Evolutionary conservation across 2,329 filamentous ascomycete genomes (phyloP).

Genomic region (Ophiostoma novo-ulmi): DNA sequence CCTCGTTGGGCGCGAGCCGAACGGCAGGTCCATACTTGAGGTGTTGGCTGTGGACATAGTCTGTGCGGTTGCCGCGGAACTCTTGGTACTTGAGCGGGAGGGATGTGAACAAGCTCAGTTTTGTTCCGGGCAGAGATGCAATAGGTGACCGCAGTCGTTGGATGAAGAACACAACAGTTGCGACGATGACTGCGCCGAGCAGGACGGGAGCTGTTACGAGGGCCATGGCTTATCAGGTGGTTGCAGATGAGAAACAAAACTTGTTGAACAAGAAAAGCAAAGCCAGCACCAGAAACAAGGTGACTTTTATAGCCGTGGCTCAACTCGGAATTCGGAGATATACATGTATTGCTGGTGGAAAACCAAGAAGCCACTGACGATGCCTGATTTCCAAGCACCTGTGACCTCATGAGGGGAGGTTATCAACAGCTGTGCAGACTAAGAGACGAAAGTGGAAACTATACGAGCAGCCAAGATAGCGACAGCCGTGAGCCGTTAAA

Average conservation of each 20-base stretch:
- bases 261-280: neutral
- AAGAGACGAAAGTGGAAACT: neutral
- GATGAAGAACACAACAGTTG: slow-evolving; percentile 15
- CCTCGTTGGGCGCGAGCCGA: slow-evolving; percentile 53
- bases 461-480: neutral
- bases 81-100: slow-evolving; percentile 52
- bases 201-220: slow-evolving; percentile 12
- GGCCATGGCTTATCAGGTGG: slow-evolving; percentile 1
- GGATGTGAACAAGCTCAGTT: slow-evolving; percentile 46
- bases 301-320: neutral
- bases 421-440: neutral
- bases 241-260: neutral
- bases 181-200: slow-evolving; percentile 9
- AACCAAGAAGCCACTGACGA: neutral
- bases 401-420: neutral
- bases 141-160: slow-evolving; percentile 35
- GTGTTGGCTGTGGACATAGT: slow-evolving; percentile 54
- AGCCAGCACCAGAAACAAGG: neutral
- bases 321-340: neutral
- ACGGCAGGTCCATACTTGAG: slow-evolving; percentile 51
- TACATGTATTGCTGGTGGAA: neutral
- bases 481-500: neutral
- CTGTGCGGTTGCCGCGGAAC: slow-evolving; percentile 47
- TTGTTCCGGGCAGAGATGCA: slow-evolving; percentile 45
- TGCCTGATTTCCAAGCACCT: neutral